Conservation (phyloP, 2,329 filamentous ascomycete genomes). For the Penicillium sp. region DNA sequence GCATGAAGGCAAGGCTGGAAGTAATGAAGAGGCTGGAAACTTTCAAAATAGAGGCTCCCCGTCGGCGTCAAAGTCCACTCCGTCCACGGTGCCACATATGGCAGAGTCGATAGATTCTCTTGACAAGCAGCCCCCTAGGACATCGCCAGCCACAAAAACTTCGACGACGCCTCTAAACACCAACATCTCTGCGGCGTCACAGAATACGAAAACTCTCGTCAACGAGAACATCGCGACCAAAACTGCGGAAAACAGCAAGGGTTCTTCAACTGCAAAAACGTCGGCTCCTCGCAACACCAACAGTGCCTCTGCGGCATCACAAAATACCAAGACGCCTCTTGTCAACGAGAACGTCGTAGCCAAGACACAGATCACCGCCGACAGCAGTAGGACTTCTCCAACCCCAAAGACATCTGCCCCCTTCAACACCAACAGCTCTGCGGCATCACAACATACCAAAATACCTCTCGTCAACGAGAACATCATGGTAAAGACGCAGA, state of each 20-base stretch:
- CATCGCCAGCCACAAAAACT: constrained; percentile 12
- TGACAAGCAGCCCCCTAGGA: constrained; percentile 9
- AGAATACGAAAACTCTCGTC: neutral
- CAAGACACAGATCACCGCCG: constrained; percentile 7
- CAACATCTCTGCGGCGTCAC: neutral
- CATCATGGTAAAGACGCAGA: too few relatives aligned
- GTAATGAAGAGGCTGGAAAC: constrained; percentile 2
- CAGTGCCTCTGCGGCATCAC: neutral
- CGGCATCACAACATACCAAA: too few relatives aligned
- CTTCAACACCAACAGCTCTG: too few relatives aligned
- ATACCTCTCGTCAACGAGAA: too few relatives aligned
- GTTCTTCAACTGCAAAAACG: constrained; percentile 16
- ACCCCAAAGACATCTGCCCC: too few relatives aligned
- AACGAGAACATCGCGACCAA: neutral
- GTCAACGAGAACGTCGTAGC: neutral
- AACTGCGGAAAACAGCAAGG: constrained; percentile 3
- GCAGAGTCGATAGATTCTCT: constrained; percentile 8
- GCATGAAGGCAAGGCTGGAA: neutral
- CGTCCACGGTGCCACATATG: neutral
- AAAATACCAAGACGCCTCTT: neutral
- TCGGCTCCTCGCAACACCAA: constrained; percentile 9
- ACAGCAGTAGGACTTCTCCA: neutral
- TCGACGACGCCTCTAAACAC: constrained; percentile 10
- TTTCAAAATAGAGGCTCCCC: constrained; percentile 14
- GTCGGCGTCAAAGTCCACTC: constrained; percentile 10